A percentile compares a stretch with the other conserved stretches of the same genome.
Conservation (phyloP, 177 flowering plant species). For the Vitis hybrid region DNA sequence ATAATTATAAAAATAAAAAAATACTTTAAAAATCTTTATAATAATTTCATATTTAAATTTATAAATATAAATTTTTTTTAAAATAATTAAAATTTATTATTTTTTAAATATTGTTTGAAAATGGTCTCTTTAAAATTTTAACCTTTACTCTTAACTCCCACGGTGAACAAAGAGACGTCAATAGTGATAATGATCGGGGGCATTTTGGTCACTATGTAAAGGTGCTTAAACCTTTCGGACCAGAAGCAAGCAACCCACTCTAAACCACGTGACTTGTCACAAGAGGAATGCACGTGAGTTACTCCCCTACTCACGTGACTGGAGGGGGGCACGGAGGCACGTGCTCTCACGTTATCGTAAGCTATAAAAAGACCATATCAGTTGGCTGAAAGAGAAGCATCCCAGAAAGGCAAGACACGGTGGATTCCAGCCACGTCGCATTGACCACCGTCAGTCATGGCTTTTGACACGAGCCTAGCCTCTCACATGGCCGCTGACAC, state of each 20-base stretch:
- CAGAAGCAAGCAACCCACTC: slow-evolving; percentile 1
- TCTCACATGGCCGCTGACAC: slow-evolving; percentile 65
- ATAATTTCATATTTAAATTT: too few relatives aligned
- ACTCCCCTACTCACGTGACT: slow-evolving; percentile 25
- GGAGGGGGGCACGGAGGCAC: slow-evolving; percentile 18
- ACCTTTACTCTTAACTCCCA: neutral
- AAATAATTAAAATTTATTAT: too few relatives aligned
- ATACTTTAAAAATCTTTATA: too few relatives aligned
- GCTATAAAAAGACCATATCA: slow-evolving; percentile 1
- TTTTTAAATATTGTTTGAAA: too few relatives aligned
- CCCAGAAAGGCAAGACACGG: slow-evolving; percentile 12
- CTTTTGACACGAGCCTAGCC: slow-evolving; percentile 56
- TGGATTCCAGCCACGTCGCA: slow-evolving; percentile 39
- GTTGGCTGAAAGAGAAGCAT: slow-evolving; percentile 8
- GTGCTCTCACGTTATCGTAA: slow-evolving; percentile 32
- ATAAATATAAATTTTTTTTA: too few relatives aligned
- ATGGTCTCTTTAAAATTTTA: too few relatives aligned
- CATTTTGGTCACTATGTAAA: slow-evolving; percentile 1
- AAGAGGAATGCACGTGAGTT: slow-evolving; percentile 10
- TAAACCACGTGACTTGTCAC: slow-evolving; percentile 21
- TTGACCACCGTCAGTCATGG: slow-evolving; percentile 51
- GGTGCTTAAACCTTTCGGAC: slow-evolving; percentile 4
- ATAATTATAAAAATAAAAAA: too few relatives aligned
- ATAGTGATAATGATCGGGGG: neutral
- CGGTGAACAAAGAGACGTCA: neutral